Percentiles rank a stretch among this genome's conserved stretches.
These are phyloP conservation scores for Crithidia acanthocephali DNA, from an alignment of 208 protist genomes.

Conservation along the genomic window DNA sequence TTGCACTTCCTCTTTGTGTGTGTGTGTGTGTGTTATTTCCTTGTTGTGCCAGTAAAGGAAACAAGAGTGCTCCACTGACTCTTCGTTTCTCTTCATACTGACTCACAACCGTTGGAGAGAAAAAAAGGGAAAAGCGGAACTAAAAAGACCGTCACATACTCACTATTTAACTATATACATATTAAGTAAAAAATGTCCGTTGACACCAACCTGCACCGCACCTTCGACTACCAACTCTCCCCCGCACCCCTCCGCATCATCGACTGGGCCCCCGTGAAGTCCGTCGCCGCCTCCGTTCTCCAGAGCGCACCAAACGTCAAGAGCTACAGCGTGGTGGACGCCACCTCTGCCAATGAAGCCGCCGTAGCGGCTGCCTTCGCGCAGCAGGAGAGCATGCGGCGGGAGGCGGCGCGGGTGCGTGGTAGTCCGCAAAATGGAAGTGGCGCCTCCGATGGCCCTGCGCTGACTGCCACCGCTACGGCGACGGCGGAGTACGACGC, in stretches of 20 bases:
- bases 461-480: too few relatives aligned
- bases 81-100: too few relatives aligned
- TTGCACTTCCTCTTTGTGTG: too few relatives aligned
- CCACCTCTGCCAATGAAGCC: slow-evolving; percentile 13
- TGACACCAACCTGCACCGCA: slow-evolving; percentile 69
- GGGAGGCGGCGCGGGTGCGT: background rate
- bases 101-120: too few relatives aligned
- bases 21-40: too few relatives aligned
- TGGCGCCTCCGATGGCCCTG: background rate
- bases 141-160: too few relatives aligned
- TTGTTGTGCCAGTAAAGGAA: too few relatives aligned
- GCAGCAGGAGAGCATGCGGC: slow-evolving; percentile 16
- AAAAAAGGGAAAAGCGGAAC: too few relatives aligned
- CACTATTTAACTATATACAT: too few relatives aligned
- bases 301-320: slow-evolving; percentile 7
- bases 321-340: slow-evolving; percentile 16
- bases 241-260: slow-evolving; percentile 57
- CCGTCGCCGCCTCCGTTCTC: slow-evolving; percentile 31
- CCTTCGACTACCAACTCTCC: slow-evolving; percentile 81
- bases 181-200: slow-evolving; percentile 38
- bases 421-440: background rate
- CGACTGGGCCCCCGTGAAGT: slow-evolving; percentile 57
- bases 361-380: slow-evolving; percentile 8
- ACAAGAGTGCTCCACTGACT: too few relatives aligned
- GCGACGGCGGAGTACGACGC: background rate